These are phyloP conservation scores for Penicillium sp. DNA, from an alignment of 2,329 filamentous ascomycete species.

Conservation along the genomic window DNA sequence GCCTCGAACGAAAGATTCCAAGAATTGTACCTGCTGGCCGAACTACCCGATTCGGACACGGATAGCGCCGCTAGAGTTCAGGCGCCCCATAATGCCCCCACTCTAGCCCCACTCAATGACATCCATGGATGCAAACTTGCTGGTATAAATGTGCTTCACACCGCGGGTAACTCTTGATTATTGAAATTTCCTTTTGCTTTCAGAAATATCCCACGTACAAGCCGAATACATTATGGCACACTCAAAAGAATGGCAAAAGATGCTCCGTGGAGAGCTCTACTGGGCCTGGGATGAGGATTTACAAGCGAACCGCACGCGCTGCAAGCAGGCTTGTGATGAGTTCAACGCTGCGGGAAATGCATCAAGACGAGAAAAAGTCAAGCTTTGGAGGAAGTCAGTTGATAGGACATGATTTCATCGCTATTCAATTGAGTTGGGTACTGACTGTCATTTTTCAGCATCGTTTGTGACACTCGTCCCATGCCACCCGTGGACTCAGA, in stretches of 20 bases:
- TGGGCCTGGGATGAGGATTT: constrained; percentile 29
- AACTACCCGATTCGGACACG: neutral
- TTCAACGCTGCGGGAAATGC: constrained; percentile 27
- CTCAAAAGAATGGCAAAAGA: constrained; percentile 32
- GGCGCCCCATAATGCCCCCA: neutral
- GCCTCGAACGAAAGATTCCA: too few species aligned
- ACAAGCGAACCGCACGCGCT: constrained; percentile 28
- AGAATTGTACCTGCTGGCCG: neutral
- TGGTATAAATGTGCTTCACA: neutral
- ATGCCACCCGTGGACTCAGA: constrained; percentile 22
- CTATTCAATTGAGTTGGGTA: neutral
- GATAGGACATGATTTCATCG: neutral
- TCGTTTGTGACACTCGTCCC: constrained; percentile 25
- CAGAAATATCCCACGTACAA: too few species aligned
- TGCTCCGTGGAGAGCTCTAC: constrained; percentile 31
- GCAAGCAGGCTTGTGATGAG: constrained; percentile 27
- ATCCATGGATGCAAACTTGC: neutral
- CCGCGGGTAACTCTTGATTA: neutral
- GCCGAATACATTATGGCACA: constrained; percentile 10
- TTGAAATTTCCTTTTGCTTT: too few species aligned
- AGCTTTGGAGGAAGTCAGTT: constrained; percentile 29
- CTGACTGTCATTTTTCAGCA: constrained; percentile 14
- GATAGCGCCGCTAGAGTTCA: neutral
- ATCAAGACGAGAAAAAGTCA: constrained; percentile 26
- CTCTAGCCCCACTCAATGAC: neutral